Evolutionary conservation across 139 green algal species (phyloP), one percentile per base, ranked within the genome.

Genomic region (Ettlia oleoabundans): DNA sequence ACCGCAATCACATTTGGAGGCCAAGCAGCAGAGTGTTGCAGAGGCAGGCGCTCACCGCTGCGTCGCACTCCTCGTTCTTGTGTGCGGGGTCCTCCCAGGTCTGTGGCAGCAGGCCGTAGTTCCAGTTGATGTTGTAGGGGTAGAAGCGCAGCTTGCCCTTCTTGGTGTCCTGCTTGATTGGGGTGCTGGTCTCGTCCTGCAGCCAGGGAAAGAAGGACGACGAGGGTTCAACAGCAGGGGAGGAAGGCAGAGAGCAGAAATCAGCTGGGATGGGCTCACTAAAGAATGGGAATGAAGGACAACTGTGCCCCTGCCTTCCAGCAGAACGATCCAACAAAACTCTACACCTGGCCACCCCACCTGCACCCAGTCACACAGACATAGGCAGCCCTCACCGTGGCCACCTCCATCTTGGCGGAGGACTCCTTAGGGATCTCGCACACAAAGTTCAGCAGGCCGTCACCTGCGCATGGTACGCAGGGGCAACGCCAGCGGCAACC

Each of bases 71-170:
- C 32, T 73, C 51, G 87, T 98, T 94, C 80, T 90, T 93, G 87
- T 95, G 86, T 28, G 67, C 84, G 21, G 94, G 94, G 86, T 97
- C 94, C 85, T 97, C 94, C 94, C 97, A 99, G 0, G 97, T 99
- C 91, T 99, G 96, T 7, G 97, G 97, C 82, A 99, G 90, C 90
- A 99, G 81, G 66, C 97, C 97, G 85, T 99, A 99, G 94, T 99
- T 99, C 97, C 96, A 99, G 93, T 99, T 98, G 92, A 99, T 99
- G 96, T 99, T 99, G 95, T 99, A 97, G 61, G 87, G 97, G 93
- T 99, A 99, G 92, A 97, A 97, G 13, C 97, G 85, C 65, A 99
- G 91, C 89, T 99, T 99, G 87, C 96, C 97, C 92, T 99, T 99
- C 94, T 99, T 99, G 69, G 91, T 96, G 88, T 99, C 97, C 87